phyloP scores from a whole-genome alignment of 768 basidiomycete genomes.

The Trametes punicea region DNA sequence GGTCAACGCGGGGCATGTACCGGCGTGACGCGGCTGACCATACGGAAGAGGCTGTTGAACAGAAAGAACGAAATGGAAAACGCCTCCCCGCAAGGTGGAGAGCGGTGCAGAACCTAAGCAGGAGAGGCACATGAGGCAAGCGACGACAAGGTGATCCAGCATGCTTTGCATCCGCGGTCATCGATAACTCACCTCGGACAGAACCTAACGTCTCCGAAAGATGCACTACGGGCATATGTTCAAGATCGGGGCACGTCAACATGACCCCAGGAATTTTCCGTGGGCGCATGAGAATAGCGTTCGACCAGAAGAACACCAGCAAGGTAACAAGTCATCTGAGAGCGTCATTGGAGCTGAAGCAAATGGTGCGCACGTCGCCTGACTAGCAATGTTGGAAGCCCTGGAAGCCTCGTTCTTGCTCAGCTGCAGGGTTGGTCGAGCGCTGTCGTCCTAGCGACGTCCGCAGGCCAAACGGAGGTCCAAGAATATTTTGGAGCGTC shows the following conservation, averaged over 20 bases:
- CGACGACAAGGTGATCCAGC: not conserved
- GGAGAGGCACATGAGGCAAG: not conserved
- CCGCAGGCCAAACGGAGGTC: conserved; percentile 4
- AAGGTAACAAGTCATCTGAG: conserved; percentile 15
- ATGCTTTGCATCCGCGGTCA: conserved; percentile 3
- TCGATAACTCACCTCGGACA: conserved; percentile 1
- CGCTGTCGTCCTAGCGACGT: conserved; percentile 12
- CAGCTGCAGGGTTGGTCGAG: not conserved
- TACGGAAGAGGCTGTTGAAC: not conserved
- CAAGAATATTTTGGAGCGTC: not conserved
- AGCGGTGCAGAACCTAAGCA: not conserved
- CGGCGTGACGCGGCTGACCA: not conserved
- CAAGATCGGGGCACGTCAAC: not conserved
- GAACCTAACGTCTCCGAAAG: not conserved
- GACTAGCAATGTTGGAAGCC: not conserved
- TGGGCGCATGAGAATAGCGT: conserved; percentile 4
- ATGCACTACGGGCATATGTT: not conserved
- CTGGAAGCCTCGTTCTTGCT: conserved; percentile 3
- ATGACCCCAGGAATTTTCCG: conserved; percentile 10
- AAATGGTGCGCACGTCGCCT: conserved; percentile 9
- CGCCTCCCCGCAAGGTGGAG: conserved; percentile 3
- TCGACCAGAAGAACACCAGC: conserved; percentile 7
- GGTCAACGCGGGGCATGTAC: not conserved
- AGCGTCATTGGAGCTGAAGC: conserved; percentile 5
- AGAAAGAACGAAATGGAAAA: conserved; percentile 11